Evolutionary conservation across 768 basidiomycete genomes (phyloP), one percentile per base, ranked within the genome.

Genomic region (Multifurca ochricompacta): DNA sequence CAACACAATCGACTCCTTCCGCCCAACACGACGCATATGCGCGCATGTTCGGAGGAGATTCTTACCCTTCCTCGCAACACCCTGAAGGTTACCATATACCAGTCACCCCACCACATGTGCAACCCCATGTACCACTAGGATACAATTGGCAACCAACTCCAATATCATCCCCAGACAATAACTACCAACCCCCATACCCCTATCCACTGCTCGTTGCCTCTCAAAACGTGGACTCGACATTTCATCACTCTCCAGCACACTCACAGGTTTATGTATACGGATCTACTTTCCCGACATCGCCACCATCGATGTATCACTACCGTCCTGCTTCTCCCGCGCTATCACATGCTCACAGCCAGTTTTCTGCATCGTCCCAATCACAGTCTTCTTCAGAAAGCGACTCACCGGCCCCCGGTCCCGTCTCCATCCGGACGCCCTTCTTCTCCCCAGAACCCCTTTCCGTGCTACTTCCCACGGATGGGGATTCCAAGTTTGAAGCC

Each of bases 301-400:
- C 47, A 35, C 30, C 44, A 37, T 39, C 50, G 8, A 25, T 55
- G 39, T 25, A 39, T 23, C 34, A 43, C n/a, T 48, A 47, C 35
- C 58, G 58, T 28, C 8, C 41, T 8, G 49, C 35, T 13, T 60
- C 56, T 1, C 59, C 59, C 11, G 59, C 56, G 40, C 47, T 53
- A 11, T 60, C 59, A 2, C 54, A 47, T 37, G 59, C 59, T 6
- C 37, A 50, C 56, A 58, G 56, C 18, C 50, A 57, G 36, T 47
- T 51, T 31, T 59, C 58, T 28, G 43, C 53, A 0, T 58, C 48
- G 11, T 59, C 58, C 11, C 54, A 56, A 18, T 59, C 58, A n/a
- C 56, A 58, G 25, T 59, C 58, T 16, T 59, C 58, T 1, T 59
- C 58, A 36, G 58, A 45, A 13, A 56, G 58, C 16, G 56, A 57